A percentile compares a stretch with the other conserved stretches of the same genome.
Conservation (phyloP, 805 yeast species). For the Pichia membranifaciens region DNA sequence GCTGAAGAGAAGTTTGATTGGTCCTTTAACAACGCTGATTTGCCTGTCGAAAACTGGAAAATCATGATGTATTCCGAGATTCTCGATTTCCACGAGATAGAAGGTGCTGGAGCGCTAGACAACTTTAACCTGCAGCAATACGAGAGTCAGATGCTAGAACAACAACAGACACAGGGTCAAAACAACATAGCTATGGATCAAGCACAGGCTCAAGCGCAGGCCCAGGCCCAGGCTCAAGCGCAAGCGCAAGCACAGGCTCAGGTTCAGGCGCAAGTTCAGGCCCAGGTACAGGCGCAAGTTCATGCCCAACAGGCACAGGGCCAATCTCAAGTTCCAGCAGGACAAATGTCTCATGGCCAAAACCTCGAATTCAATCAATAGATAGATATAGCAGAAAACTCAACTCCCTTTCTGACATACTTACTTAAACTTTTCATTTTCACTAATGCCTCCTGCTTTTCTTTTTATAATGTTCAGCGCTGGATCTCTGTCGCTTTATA, state of each 20-base stretch:
- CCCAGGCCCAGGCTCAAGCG: constrained; percentile 2
- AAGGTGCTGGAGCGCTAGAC: constrained; percentile 33
- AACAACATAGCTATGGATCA: constrained; percentile 12
- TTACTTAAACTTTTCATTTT: too few species aligned
- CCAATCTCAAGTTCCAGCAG: too few species aligned
- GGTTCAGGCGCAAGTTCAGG: neutral
- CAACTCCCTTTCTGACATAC: too few species aligned
- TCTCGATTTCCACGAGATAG: constrained; percentile 90
- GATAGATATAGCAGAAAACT: too few species aligned
- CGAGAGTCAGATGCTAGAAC: constrained; percentile 23
- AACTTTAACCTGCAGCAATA: constrained; percentile 14
- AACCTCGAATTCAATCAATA: too few species aligned
- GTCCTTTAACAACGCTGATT: constrained; percentile 96
- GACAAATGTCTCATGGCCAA: too few species aligned
- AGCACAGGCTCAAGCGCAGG: constrained; percentile 8
- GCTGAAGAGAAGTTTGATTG: constrained; percentile 93
- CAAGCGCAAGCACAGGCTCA: constrained; percentile 4
- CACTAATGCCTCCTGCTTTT: too few species aligned
- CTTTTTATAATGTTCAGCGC: too few species aligned
- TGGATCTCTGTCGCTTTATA: neutral
- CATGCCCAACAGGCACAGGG: too few species aligned
- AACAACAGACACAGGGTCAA: constrained; percentile 19
- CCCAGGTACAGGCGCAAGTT: neutral
- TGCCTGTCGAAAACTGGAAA: constrained; percentile 97
- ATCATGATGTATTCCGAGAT: constrained; percentile 99